Percentiles rank a stretch among this genome's conserved stretches.
phyloP scores from a whole-genome alignment of 495 filamentous ascomycete genomes.

The Aspergillus steynii region DNA sequence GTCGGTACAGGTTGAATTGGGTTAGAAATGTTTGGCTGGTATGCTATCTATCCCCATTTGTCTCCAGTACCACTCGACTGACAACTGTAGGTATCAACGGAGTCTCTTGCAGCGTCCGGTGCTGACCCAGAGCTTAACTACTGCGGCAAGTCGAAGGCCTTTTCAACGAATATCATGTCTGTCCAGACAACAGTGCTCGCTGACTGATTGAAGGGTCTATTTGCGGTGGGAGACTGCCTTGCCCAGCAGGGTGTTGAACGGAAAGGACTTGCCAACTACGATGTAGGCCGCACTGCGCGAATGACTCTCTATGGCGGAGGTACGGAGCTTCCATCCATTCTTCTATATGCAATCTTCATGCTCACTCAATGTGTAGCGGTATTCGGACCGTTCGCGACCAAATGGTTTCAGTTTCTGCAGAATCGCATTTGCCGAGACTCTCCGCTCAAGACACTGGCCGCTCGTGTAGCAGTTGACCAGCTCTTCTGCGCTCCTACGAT shows the following conservation, averaged over 20 bases:
- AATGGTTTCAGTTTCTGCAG: constrained; percentile 76
- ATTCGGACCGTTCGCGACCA: constrained; percentile 79
- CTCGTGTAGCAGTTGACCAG: constrained; percentile 76
- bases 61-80: too few relatives aligned
- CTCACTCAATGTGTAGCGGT: constrained; percentile 47
- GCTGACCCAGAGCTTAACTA: constrained; percentile 13
- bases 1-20: too few relatives aligned
- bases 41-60: background rate
- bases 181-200: background rate
- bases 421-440: constrained; percentile 44
- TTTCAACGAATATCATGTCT: background rate
- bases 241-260: constrained; percentile 12
- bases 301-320: constrained; percentile 16
- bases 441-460: constrained; percentile 23
- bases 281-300: constrained; percentile 6
- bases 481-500: constrained; percentile 71
- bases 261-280: constrained; percentile 3
- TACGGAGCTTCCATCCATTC: background rate
- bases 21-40: constrained; percentile 13
- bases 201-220: background rate
- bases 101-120: constrained; percentile 7
- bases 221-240: constrained; percentile 10
- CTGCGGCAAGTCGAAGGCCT: constrained; percentile 1
- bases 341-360: background rate
- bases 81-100: constrained; percentile 11